A percentile compares a stretch with the other conserved stretches of the same genome.
phyloP scores from a whole-genome alignment of 768 basidiomycete species.

The Epithele typhae region DNA sequence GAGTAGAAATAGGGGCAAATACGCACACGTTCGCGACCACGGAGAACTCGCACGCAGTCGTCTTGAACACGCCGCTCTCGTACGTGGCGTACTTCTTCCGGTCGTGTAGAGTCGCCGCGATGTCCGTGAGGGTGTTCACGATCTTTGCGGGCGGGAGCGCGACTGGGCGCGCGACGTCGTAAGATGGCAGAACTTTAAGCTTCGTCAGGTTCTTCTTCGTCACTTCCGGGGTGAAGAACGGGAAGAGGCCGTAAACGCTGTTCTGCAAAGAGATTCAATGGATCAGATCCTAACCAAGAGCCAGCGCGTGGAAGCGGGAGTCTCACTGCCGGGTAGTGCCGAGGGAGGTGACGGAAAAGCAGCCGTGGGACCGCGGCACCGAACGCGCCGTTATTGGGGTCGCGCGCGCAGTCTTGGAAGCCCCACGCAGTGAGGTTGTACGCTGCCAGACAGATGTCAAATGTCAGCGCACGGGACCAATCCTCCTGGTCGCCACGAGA shows the following conservation, averaged over 20 bases:
- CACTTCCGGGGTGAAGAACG: slow-evolving; percentile 61
- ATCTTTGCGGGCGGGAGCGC: slow-evolving; percentile 1
- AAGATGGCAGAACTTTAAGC: slow-evolving; percentile 37
- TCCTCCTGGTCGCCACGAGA: not conserved
- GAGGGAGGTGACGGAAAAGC: slow-evolving; percentile 66
- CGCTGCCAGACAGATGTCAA: slow-evolving; percentile 35
- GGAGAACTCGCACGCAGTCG: slow-evolving; percentile 7
- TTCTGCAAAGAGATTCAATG: slow-evolving; percentile 15
- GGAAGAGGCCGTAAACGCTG: slow-evolving; percentile 75
- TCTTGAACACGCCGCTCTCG: slow-evolving; percentile 3
- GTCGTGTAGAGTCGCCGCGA: slow-evolving; percentile 3
- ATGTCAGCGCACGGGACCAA: not conserved
- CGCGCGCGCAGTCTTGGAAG: slow-evolving; percentile 63
- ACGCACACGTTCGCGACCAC: slow-evolving; percentile 8
- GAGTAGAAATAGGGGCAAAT: not conserved
- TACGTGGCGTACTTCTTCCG: slow-evolving; percentile 3
- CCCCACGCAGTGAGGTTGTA: slow-evolving; percentile 79
- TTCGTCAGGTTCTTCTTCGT: slow-evolving; percentile 40
- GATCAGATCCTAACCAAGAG: not conserved
- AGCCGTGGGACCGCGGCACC: slow-evolving; percentile 74
- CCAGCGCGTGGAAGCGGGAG: not conserved
- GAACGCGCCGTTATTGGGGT: slow-evolving; percentile 62
- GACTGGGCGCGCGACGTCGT: slow-evolving; percentile 55
- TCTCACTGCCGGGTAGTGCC: slow-evolving; percentile 51
- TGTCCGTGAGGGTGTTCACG: slow-evolving; percentile 3